These are phyloP conservation scores for Kuraishia piskuri DNA, from an alignment of 805 yeast species.

Conservation along the genomic window DNA sequence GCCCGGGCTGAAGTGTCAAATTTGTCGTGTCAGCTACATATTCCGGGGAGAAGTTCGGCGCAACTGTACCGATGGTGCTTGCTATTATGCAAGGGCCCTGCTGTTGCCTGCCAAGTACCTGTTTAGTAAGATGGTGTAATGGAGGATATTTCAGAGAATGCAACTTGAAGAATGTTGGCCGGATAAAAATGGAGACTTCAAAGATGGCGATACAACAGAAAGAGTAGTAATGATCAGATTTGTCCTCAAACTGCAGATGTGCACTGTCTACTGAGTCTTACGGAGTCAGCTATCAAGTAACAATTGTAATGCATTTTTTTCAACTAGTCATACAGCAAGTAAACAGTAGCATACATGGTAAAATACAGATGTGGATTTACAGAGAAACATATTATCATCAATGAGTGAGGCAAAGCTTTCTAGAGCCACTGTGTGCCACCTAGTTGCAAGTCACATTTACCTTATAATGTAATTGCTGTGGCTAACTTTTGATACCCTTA, in stretches of 20 bases:
- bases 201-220: too few species aligned
- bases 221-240: too few species aligned
- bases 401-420: not conserved
- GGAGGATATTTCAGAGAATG: too few species aligned
- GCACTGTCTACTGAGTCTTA: too few species aligned
- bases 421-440: not conserved
- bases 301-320: not conserved
- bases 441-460: not conserved
- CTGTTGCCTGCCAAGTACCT: not conserved
- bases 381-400: not conserved
- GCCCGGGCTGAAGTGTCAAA: too few species aligned
- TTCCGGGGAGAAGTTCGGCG: not conserved
- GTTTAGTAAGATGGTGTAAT: too few species aligned
- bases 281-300: not conserved
- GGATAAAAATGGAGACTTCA: too few species aligned
- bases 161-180: too few species aligned
- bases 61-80: not conserved
- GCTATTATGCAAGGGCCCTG: not conserved
- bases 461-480: too few species aligned
- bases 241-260: too few species aligned
- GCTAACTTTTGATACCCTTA: not conserved
- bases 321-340: not conserved
- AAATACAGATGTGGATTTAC: not conserved
- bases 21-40: not conserved
- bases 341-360: not conserved